Conservation (phyloP, 1,284 basidiomycete species). For the Naganishia liquefaciens region DNA sequence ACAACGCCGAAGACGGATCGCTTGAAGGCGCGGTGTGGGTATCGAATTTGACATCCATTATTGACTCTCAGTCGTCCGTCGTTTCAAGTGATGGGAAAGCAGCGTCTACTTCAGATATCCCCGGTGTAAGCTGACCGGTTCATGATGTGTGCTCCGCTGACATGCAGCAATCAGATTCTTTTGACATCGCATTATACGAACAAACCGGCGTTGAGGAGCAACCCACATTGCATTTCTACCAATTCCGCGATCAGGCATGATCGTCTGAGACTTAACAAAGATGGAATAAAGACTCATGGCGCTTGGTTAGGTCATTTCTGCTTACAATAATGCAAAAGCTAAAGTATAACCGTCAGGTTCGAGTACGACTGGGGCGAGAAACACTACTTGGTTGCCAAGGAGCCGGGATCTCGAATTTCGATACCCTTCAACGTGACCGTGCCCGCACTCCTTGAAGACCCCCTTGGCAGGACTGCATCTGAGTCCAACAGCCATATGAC, state of each 20-base stretch:
- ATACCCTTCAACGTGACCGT: slow-evolving; percentile 40
- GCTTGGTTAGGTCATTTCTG: not conserved
- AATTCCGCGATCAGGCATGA: slow-evolving; percentile 36
- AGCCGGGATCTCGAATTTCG: slow-evolving; percentile 43
- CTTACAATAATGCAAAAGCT: not conserved
- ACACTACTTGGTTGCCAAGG: slow-evolving; percentile 45
- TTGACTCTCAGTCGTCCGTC: not conserved
- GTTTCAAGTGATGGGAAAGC: not conserved
- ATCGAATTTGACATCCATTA: not conserved
- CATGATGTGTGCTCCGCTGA: not conserved
- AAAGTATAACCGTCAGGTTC: slow-evolving; percentile 34
- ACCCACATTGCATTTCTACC: slow-evolving; percentile 44
- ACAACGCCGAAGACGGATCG: slow-evolving; percentile 1
- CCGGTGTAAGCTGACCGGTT: slow-evolving; percentile 35
- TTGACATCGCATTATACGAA: slow-evolving; percentile 40
- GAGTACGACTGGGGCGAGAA: slow-evolving; percentile 48
- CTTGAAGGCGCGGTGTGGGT: not conserved
- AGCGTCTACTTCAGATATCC: slow-evolving; percentile 23
- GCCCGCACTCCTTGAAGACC: not conserved
- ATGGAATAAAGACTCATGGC: not conserved
- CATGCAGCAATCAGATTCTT: slow-evolving; percentile 37
- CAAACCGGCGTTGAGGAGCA: slow-evolving; percentile 33
- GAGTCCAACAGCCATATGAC: no score
- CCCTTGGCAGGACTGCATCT: no score
- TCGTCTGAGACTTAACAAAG: slow-evolving; percentile 15